Evolutionary conservation across 371 early-diverging fungal genomes (phyloP).

Genomic region (Mortierella sp.): DNA sequence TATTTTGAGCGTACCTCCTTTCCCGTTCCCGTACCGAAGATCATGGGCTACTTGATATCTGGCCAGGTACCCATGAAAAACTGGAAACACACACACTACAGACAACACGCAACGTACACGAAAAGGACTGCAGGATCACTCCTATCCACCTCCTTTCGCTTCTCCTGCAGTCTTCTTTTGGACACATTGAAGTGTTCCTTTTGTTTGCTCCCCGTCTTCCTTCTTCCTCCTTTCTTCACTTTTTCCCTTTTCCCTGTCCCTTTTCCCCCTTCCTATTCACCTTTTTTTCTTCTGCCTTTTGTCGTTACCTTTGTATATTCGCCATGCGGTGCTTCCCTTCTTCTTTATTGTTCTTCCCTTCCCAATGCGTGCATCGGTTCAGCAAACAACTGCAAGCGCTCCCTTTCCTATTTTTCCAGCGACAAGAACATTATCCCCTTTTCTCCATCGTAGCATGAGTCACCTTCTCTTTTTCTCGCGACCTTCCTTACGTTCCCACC

Average conservation of each 20-base stretch:
- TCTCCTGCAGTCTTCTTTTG: slow-evolving; percentile 2
- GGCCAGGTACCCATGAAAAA: slow-evolving; percentile 12
- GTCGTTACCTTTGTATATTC: not conserved
- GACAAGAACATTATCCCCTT: not conserved
- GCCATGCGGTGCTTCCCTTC: not conserved
- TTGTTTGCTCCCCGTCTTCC: not conserved
- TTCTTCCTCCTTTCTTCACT: not conserved
- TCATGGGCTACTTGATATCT: slow-evolving; percentile 8
- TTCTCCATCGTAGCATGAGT: not conserved
- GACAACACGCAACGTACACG: slow-evolving; percentile 6
- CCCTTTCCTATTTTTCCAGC: not conserved
- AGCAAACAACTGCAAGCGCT: not conserved
- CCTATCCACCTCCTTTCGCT: not conserved
- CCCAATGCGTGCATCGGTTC: not conserved
- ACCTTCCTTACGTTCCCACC: not conserved
- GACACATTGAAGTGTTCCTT: slow-evolving; percentile 1
- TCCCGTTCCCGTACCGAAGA: slow-evolving; percentile 13
- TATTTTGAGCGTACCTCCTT: not conserved
- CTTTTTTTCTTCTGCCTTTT: not conserved
- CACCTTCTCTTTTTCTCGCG: not conserved
- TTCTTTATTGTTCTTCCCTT: not conserved
- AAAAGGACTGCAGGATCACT: slow-evolving; percentile 9
- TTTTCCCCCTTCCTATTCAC: not conserved
- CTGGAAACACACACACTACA: not conserved
- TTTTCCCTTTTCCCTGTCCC: not conserved